Base-by-base conservation (phyloP, 2,329 filamentous ascomycete species). In the Ascochyta lentis region DNA sequence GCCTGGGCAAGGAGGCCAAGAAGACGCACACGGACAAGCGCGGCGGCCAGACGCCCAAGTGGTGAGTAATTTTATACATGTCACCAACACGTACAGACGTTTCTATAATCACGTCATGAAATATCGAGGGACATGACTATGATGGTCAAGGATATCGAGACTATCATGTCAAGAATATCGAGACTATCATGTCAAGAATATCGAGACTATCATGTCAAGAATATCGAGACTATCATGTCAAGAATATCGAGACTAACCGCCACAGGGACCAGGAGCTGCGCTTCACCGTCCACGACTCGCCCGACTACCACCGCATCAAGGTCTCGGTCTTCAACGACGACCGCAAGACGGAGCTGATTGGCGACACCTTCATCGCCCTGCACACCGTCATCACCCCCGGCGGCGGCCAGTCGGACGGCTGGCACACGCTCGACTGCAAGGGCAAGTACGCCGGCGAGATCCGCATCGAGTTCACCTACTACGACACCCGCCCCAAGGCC, bases 241-340 rank as follows among this genome's bases (percentile, higher is more conserved):
- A 19, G 19, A 19, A 19, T 2, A 19, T 2, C 19, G 19, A 19
- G 19, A 58, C 67, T 68, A 44, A 70, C 58, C 37, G 33, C 51
- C 43, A 24, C 70, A 99, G 95, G 95, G 95, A 99, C 76, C 92
- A 98, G 77, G 95, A 99, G 76, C 85, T 99, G 40, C 91, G 95
- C 59, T 99, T 98, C 73, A 91, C 86, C 40, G 95, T 99, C 15
- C 94, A 97, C 82, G 93, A 98, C 71, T 97, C 92, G 15, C 89
- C 92, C 16, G 95, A 99, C 77, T 99, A 99, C 80, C 92, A 92
- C 77, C 91, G 93, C 73, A 84, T 99, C 54, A 99, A 99, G 75
- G 84, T 98, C 15, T 97, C 94, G 3, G 86, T 98, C 6, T 99
- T 99, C 80, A 97, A 96, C 73, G 95, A 99, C 70, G 95, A 99